phyloP scores from a whole-genome alignment of 805 yeast genomes.

The Yarrowia sp. region DNA sequence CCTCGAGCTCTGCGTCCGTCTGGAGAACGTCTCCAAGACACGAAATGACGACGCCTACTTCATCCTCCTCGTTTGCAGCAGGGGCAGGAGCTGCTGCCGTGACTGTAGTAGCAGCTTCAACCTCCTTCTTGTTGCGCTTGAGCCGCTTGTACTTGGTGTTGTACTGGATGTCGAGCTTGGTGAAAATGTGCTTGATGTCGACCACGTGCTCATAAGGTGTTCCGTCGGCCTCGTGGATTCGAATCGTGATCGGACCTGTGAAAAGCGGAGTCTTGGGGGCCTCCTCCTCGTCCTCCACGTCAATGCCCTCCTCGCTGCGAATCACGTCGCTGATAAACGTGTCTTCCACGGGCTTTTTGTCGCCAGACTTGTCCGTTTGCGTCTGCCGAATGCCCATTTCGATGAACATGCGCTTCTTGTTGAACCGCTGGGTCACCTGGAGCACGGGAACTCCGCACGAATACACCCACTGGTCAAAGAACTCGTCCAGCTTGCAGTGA shows the following conservation, averaged over 20 bases:
- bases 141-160: slow-evolving; percentile 87
- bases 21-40: slow-evolving; percentile 78
- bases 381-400: slow-evolving; percentile 94
- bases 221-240: slow-evolving; percentile 98
- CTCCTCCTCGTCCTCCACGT: slow-evolving; percentile 3
- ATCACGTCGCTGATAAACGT: slow-evolving; percentile 45
- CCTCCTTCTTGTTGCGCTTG: slow-evolving; percentile 53
- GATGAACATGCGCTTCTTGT: slow-evolving; percentile 87
- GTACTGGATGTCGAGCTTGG: slow-evolving; percentile 89
- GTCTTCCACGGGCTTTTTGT: slow-evolving; percentile 30
- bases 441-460: slow-evolving; percentile 88
- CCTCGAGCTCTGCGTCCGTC: slow-evolving; percentile 54
- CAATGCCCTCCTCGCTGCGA: slow-evolving; percentile 32
- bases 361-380: slow-evolving; percentile 58
- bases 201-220: slow-evolving; percentile 98
- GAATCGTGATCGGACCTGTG: slow-evolving; percentile 88
- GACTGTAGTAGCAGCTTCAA: slow-evolving; percentile 32
- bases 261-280: slow-evolving; percentile 47
- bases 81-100: slow-evolving; percentile 16
- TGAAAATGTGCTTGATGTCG: slow-evolving; percentile 77
- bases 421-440: slow-evolving; percentile 85
- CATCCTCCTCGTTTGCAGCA: slow-evolving; percentile 39
- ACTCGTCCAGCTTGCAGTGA: slow-evolving; percentile 73
- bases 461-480: slow-evolving; percentile 91
- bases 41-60: slow-evolving; percentile 44